phyloP scores from a whole-genome alignment of 169 alveolate species.

The Perkinsus marinus region DNA sequence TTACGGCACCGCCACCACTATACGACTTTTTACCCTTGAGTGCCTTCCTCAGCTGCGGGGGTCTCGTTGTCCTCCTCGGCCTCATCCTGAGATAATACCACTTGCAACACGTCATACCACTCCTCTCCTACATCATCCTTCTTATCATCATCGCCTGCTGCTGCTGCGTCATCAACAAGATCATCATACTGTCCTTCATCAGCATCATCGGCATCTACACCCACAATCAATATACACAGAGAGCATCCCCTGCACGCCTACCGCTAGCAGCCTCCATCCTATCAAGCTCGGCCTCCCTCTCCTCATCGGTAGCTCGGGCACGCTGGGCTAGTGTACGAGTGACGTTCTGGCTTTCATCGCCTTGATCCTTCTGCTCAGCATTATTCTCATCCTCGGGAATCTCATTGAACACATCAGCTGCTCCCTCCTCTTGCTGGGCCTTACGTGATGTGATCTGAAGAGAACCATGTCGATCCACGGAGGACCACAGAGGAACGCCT shows the following conservation, averaged over 20 bases:
- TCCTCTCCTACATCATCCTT: not conserved
- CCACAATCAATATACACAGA: no score
- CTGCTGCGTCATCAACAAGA: constrained; percentile 25
- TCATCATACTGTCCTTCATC: constrained; percentile 5
- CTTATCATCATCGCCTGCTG: constrained; percentile 29
- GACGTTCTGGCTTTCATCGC: constrained; percentile 10
- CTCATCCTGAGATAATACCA: constrained; percentile 4
- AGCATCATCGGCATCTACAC: constrained; percentile 11
- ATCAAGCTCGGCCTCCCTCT: not conserved
- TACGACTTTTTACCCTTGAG: not conserved
- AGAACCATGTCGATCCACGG: not conserved
- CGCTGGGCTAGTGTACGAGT: not conserved
- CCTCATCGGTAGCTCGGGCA: not conserved
- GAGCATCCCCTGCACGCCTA: not conserved
- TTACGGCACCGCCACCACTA: no score
- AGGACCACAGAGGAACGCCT: not conserved
- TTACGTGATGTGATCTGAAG: not conserved
- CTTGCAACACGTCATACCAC: constrained; percentile 12
- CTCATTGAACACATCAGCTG: constrained; percentile 22
- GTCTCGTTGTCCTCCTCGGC: constrained; percentile 23
- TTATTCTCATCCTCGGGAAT: constrained; percentile 46
- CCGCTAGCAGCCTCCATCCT: constrained; percentile 4
- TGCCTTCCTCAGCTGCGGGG: constrained; percentile 11
- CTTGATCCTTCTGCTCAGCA: constrained; percentile 13
- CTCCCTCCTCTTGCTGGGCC: constrained; percentile 17